Conservation (phyloP, 208 protist genomes). For the Trypanosoma platydactyli region DNA sequence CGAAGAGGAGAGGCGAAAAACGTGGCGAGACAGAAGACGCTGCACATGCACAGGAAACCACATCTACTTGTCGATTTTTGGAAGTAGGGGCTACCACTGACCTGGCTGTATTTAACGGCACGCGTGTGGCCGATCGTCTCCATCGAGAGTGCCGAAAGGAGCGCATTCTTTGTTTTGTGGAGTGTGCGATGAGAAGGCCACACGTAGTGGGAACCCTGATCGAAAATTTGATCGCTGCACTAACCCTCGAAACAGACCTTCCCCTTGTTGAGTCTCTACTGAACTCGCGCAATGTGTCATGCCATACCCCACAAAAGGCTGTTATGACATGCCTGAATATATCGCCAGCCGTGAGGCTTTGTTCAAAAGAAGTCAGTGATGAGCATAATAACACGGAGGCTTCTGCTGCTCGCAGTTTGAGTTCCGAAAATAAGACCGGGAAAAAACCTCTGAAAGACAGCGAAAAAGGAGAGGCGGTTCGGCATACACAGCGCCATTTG, state of each 20-base stretch:
- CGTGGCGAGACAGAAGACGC: no score
- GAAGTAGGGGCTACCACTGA: not conserved
- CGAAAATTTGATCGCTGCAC: conserved; percentile 39
- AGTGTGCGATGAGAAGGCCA: conserved; percentile 34
- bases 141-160: conserved; percentile 35
- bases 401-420: not conserved
- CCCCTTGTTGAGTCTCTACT: conserved; percentile 80
- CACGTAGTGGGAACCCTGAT: conserved; percentile 51
- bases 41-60: not conserved
- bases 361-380: conserved; percentile 21
- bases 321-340: conserved; percentile 42
- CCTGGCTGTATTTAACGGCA: conserved; percentile 36
- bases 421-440: not conserved
- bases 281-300: conserved; percentile 44
- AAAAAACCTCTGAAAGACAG: not conserved
- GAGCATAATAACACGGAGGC: conserved; percentile 14
- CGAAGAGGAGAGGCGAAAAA: not conserved
- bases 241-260: conserved; percentile 52
- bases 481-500: not conserved
- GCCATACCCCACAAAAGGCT: conserved; percentile 55
- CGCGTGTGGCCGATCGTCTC: conserved; percentile 46
- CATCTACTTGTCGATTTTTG: not conserved
- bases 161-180: conserved; percentile 50
- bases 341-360: conserved; percentile 60
- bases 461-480: not conserved